phyloP scores from a whole-genome alignment of 208 protist genomes.

The Leptomonas seymouri region DNA sequence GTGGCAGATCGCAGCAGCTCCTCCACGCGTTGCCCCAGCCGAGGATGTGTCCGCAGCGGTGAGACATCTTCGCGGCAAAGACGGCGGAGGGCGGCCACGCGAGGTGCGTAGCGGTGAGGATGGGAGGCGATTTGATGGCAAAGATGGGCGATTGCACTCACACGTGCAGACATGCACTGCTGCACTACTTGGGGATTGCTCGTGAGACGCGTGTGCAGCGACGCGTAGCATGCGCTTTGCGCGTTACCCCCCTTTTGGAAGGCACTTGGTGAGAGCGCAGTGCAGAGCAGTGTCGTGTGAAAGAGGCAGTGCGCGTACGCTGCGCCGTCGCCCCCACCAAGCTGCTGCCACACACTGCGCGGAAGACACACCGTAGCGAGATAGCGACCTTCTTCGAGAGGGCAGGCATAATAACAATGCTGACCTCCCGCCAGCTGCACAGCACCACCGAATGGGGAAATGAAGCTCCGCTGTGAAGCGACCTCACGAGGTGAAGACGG shows the following conservation, averaged over 20 bases:
- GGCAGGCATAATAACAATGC: conserved; percentile 44
- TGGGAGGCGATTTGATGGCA: neutral
- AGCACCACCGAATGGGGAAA: conserved; percentile 6
- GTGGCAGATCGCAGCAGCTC: conserved; percentile 45
- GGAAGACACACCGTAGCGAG: conserved; percentile 46
- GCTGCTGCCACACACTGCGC: conserved; percentile 31
- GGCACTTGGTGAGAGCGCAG: conserved; percentile 13
- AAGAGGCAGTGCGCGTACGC: conserved; percentile 33
- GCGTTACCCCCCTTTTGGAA: conserved; percentile 23
- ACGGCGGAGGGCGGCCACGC: conserved; percentile 26
- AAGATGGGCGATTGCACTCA: conserved; percentile 27
- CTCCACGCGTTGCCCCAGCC: conserved; percentile 30
- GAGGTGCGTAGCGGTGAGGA: conserved; percentile 5
- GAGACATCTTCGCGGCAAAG: conserved; percentile 38
- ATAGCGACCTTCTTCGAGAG: conserved; percentile 59
- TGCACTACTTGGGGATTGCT: conserved; percentile 37
- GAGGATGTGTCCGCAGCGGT: conserved; percentile 27
- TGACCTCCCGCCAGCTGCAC: conserved; percentile 25
- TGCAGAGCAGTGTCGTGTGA: conserved; percentile 49
- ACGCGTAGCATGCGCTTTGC: conserved; percentile 36
- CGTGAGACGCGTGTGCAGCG: conserved; percentile 50
- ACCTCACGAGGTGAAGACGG: neutral
- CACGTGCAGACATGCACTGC: conserved; percentile 26
- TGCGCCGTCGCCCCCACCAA: conserved; percentile 41
- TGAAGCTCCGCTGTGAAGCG: neutral